Base-by-base conservation (phyloP, 2,329 filamentous ascomycete genomes). In the Fusarium nematophilum region DNA sequence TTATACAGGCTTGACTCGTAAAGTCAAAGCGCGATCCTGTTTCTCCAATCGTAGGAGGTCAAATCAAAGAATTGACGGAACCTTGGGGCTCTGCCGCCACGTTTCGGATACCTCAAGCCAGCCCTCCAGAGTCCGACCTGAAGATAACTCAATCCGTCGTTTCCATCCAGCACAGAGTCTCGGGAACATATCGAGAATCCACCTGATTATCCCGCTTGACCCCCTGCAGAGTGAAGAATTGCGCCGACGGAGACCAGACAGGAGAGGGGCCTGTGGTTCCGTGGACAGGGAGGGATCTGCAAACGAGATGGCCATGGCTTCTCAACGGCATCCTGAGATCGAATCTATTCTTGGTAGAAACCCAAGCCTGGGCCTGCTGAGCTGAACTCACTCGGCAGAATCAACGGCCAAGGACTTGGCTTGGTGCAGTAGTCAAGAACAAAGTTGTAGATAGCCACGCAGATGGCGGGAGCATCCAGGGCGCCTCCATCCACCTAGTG, bases 391-490 rank as follows among this genome's bases (percentile, higher is more conserved):
- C 29, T 25, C 29, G 18, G 42, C 30, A 45, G 14, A 26, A 8
- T 34, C 30, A 26, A 14, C 18, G 18, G 45, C 33, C 45, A 49
- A 49, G n/a, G n/a, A n/a, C n/a, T n/a, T n/a, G n/a, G n/a, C n/a
- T n/a, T n/a, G n/a, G n/a, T n/a, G n/a, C n/a, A n/a, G n/a, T n/a
- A n/a, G n/a, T n/a, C n/a, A n/a, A n/a, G n/a, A n/a, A n/a, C n/a
- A n/a, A n/a, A n/a, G n/a, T n/a, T n/a, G n/a, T n/a, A n/a, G n/a
- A n/a, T n/a, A n/a, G n/a, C n/a, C n/a, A n/a, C n/a, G n/a, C 39
- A 51, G 39, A 15, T 51, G 39, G 37, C 26, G 39, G 17, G 8
- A 25, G 11, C 26, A 34, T 18, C 6, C 11, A 52, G n/a, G n/a
- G n/a, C n/a, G n/a, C n/a, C 5, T 23, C 18, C 17, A n/a, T 46